Evolutionary conservation across 164 flowering plant genomes (phyloP).

Genomic region (Saururus chinensis): DNA sequence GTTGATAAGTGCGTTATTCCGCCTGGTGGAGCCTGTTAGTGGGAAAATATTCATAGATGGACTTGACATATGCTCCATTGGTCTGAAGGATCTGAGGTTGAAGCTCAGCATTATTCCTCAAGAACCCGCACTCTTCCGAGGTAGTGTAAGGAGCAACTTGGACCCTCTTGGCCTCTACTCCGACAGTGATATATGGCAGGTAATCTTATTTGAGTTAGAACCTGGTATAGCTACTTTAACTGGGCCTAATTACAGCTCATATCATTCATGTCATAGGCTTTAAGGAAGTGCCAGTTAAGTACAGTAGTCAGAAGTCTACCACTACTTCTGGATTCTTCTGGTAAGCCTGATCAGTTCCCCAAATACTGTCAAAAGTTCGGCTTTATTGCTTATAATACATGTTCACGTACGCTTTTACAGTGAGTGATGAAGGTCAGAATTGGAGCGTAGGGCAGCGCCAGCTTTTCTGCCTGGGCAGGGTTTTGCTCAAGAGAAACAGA

Average conservation of each 20-base stretch:
- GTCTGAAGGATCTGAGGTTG: conserved; percentile 64
- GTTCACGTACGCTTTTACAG: conserved; percentile 24
- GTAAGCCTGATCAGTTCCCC: conserved; percentile 40
- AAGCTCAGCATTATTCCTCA: conserved; percentile 89
- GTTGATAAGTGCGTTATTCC: conserved; percentile 70
- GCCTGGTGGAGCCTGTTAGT: conserved; percentile 63
- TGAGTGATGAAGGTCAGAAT: conserved; percentile 78
- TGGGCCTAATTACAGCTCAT: neutral
- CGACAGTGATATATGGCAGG: conserved; percentile 80
- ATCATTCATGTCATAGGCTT: conserved; percentile 35
- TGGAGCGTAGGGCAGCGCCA: conserved; percentile 90
- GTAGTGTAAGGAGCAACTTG: conserved; percentile 67
- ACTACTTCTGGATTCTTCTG: conserved; percentile 51
- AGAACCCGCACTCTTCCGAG: conserved; percentile 79
- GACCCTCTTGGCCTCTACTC: conserved; percentile 70
- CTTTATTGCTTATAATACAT: neutral
- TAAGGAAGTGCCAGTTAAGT: conserved; percentile 74
- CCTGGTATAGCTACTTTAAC: neutral
- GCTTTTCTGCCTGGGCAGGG: conserved; percentile 78
- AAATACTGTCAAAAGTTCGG: too few species aligned
- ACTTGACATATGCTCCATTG: conserved; percentile 19
- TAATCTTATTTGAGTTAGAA: conserved; percentile 5
- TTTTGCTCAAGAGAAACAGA: conserved; percentile 52
- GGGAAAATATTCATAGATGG: conserved; percentile 48
- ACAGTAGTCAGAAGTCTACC: conserved; percentile 45